Evolutionary conservation across 495 filamentous ascomycete species (phyloP), one percentile per base, ranked within the genome.

Genomic region (Trypethelium eluteriae): DNA sequence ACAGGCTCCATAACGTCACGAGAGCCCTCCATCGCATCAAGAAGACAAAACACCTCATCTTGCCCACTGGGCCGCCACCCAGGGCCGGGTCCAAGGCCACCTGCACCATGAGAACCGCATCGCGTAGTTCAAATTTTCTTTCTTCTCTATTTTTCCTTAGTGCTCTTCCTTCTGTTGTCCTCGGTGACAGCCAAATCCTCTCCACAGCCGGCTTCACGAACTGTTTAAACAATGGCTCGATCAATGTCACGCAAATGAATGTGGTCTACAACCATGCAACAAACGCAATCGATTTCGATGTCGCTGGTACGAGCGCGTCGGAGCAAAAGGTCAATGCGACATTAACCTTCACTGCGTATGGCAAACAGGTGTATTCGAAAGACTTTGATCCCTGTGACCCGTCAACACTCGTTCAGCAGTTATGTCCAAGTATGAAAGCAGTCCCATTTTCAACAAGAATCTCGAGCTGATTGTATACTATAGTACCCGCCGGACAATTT

Each of bases 301-400:
- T 97, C 46, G 85, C 86, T 64, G 94, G 93, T 59, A 87, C 85
- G 62, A 96, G 89, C 72, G 75, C 76, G 64, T 83, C 82, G 73
- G 77, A 82, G 62, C 89, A 94, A 76, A 93, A 96, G 70, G 91
- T 98, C 53, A 89, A 84, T 65, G 93, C 91, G 7, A 75, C 82
- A 16, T 78, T 98, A 62, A 84, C 84, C 53, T 89, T 97, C 47
- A 89, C 83, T 39, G 94, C 94, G 9, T 97, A 97, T 70, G 94
- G 94, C 63, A 86, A 86, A 61, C 74, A 91, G 69, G 82, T 98
- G 35, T 97, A 96, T 76, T 79, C 81, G 14, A 90, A 89, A 62
- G 76, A 76, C 7, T 96, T 98, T 74, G 86, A 96, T 69, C 94
- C 94, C 36, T 98, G 94, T 71, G 80, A 86, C 12, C 88, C 88